Percentiles rank a stretch among this genome's conserved stretches.
These are phyloP conservation scores for Thraustotheca clavata DNA, from an alignment of 352 stramenopile genomes.

Conservation along the genomic window DNA sequence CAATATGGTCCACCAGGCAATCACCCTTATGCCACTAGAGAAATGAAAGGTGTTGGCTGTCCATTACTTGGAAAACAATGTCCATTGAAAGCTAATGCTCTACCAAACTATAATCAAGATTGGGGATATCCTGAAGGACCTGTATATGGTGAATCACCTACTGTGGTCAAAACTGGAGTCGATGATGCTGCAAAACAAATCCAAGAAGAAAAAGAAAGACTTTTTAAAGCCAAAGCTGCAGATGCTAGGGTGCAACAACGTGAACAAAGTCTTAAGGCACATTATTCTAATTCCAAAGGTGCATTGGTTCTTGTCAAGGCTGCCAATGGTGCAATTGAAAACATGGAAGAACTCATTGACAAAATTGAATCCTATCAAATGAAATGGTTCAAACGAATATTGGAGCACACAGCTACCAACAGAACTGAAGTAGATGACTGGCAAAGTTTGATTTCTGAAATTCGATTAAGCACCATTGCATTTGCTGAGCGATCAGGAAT, in stretches of 20 bases:
- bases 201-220: no score
- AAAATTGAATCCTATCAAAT: no score
- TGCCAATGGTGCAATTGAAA: no score
- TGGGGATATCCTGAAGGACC: slow-evolving; percentile 73
- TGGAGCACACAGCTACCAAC: slow-evolving; percentile 73
- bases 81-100: slow-evolving; percentile 77
- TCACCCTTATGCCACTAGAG: slow-evolving; percentile 78
- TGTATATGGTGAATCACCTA: no score
- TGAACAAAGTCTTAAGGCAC: no score
- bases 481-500: slow-evolving; percentile 78
- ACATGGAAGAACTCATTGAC: no score
- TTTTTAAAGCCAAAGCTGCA: no score
- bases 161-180: no score
- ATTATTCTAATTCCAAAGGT: no score
- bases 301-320: no score
- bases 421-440: slow-evolving; percentile 77
- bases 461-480: slow-evolving; percentile 60
- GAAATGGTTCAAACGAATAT: slow-evolving; percentile 64
- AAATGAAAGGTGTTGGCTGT: slow-evolving; percentile 71
- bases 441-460: slow-evolving; percentile 64
- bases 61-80: slow-evolving; percentile 87
- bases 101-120: slow-evolving; percentile 63
- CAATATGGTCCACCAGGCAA: slow-evolving; percentile 86
- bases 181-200: no score
- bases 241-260: no score